These are phyloP conservation scores for Aspergillus pseudoglaucus DNA, from an alignment of 2,329 filamentous ascomycete species.

Conservation along the genomic window DNA sequence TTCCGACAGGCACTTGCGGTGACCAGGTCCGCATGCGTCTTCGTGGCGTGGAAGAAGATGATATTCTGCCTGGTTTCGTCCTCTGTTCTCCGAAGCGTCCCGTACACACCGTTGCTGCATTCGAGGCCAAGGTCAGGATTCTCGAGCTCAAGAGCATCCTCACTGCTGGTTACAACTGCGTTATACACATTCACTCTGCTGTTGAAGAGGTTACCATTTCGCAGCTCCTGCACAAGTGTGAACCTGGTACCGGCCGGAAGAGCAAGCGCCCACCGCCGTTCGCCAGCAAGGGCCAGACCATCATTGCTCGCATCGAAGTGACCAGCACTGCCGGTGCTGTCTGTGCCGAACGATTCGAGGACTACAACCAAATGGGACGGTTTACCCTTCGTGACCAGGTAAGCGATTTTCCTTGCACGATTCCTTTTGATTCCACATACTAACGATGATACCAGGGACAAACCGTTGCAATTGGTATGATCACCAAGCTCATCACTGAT, in stretches of 20 bases:
- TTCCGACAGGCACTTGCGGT: conserved; percentile 73
- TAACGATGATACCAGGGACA: conserved; percentile 60
- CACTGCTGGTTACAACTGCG: conserved; percentile 93
- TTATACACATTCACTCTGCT: conserved; percentile 92
- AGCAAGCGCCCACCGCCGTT: conserved; percentile 91
- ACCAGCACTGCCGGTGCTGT: conserved; percentile 79
- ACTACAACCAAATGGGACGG: conserved; percentile 88
- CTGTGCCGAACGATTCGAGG: conserved; percentile 90
- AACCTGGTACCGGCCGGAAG: conserved; percentile 89
- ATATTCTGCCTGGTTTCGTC: conserved; percentile 91
- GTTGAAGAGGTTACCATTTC: conserved; percentile 96
- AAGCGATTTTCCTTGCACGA: conserved; percentile 24
- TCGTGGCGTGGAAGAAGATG: conserved; percentile 94
- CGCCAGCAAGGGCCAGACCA: conserved; percentile 70
- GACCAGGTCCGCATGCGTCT: conserved; percentile 91
- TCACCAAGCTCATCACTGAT: conserved; percentile 69
- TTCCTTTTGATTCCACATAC: conserved; percentile 13
- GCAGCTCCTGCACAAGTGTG: conserved; percentile 81
- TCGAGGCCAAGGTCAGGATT: conserved; percentile 95
- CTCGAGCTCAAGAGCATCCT: conserved; percentile 92
- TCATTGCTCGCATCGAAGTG: conserved; percentile 87
- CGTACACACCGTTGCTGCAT: conserved; percentile 80
- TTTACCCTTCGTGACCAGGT: conserved; percentile 88
- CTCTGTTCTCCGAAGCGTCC: conserved; percentile 90
- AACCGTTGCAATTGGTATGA: conserved; percentile 99